Conservation (phyloP, 106 monocot genomes). For the Amphibolis antarctica region DNA sequence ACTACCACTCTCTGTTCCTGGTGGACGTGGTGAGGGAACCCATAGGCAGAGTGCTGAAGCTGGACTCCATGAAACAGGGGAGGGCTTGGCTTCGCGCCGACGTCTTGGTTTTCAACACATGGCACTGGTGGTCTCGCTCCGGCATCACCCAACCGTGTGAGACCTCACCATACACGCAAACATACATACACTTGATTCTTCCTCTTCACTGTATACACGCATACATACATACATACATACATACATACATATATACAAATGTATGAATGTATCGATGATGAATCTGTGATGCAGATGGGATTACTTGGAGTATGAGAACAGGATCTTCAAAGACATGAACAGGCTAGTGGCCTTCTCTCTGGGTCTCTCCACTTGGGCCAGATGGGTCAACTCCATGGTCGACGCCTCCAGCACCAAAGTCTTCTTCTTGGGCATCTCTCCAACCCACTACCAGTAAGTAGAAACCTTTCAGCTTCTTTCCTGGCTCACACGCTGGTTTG, state of each 20-base stretch:
- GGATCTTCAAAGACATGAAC: conserved; percentile 55
- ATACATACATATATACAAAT: no score
- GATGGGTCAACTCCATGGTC: conserved; percentile 59
- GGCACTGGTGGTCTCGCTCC: conserved; percentile 76
- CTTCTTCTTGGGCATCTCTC: conserved; percentile 87
- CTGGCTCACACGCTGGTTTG: neutral
- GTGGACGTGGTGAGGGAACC: conserved; percentile 37
- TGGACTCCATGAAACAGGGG: conserved; percentile 37
- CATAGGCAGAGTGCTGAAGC: conserved; percentile 39
- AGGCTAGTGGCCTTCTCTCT: conserved; percentile 53
- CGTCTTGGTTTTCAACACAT: conserved; percentile 49
- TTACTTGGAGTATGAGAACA: conserved; percentile 43
- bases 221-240: no score
- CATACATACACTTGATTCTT: no score
- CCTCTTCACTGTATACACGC: neutral
- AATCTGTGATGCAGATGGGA: conserved; percentile 45
- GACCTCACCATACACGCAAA: neutral
- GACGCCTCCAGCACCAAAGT: conserved; percentile 43
- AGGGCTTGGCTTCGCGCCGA: conserved; percentile 33
- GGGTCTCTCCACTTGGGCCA: conserved; percentile 65
- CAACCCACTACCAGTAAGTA: conserved; percentile 60
- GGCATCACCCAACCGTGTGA: conserved; percentile 51
- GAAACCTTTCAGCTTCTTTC: neutral
- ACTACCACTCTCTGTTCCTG: conserved; percentile 37
- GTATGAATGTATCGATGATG: neutral